These are phyloP conservation scores for Ceratocystis cacaofunesta DNA, from an alignment of 2,329 filamentous ascomycete genomes.

Conservation along the genomic window DNA sequence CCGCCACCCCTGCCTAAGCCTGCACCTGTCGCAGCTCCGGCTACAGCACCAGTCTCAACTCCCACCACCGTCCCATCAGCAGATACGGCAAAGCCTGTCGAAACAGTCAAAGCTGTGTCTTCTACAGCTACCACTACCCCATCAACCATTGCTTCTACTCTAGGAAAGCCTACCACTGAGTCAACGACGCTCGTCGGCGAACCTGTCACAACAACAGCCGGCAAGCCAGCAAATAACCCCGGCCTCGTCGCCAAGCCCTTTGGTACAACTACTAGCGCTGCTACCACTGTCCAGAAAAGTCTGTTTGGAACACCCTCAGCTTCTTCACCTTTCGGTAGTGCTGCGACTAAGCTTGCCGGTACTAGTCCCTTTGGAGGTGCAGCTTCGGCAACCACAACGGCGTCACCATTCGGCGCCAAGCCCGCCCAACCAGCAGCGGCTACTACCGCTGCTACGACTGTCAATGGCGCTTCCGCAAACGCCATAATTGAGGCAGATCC, in stretches of 20 bases:
- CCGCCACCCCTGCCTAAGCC: constrained; percentile 27
- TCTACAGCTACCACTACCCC: neutral
- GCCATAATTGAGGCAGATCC: constrained; percentile 14
- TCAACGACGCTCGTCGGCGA: neutral
- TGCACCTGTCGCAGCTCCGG: constrained; percentile 11
- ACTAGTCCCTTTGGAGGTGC: neutral
- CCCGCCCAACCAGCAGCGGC: neutral
- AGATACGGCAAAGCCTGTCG: neutral
- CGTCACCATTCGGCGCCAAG: neutral
- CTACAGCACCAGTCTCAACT: neutral
- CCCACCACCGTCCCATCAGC: neutral
- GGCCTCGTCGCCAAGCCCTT: neutral
- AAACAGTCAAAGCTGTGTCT: neutral
- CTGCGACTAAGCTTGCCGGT: neutral
- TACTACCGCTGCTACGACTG: neutral
- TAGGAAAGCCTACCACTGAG: neutral
- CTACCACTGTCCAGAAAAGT: neutral
- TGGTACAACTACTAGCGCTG: neutral
- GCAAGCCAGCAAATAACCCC: neutral
- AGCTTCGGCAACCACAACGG: neutral
- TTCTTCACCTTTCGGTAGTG: neutral
- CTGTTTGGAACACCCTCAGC: constrained; percentile 2
- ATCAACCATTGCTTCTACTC: neutral
- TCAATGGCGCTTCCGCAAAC: neutral
- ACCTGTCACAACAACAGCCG: neutral